phyloP scores from a whole-genome alignment of 2,329 filamentous ascomycete species.

The Colletotrichum horii region DNA sequence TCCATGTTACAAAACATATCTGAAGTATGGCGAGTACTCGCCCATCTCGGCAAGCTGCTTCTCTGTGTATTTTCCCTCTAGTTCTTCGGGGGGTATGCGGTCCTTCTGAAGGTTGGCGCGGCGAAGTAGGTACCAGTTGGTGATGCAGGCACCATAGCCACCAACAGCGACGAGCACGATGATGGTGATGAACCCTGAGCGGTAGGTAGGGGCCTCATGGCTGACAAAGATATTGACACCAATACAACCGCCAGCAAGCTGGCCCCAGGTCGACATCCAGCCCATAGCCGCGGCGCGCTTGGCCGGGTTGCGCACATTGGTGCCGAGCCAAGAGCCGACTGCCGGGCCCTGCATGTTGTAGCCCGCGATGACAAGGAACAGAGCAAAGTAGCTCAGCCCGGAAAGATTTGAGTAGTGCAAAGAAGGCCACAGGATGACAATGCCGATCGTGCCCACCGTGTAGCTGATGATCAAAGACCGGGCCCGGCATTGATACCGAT shows the following conservation, averaged over 20 bases:
- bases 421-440: neutral
- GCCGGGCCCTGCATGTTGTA: conserved; percentile 10
- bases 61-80: neutral
- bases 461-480: neutral
- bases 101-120: neutral
- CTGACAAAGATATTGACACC: conserved; percentile 13
- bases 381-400: neutral
- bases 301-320: neutral
- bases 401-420: neutral
- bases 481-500: neutral
- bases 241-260: conserved; percentile 2
- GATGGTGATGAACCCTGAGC: neutral
- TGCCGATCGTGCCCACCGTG: neutral
- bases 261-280: neutral
- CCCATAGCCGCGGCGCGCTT: conserved; percentile 1
- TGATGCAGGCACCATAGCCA: neutral
- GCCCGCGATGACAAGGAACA: neutral
- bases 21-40: neutral
- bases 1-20: neutral
- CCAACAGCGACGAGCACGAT: neutral
- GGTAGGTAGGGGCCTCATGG: neutral
- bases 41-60: neutral
- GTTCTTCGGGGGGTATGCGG: neutral
- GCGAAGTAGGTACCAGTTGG: neutral
- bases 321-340: conserved; percentile 4